Percentiles rank a stretch among this genome's conserved stretches.
Conservation (phyloP, 2,329 filamentous ascomycete genomes). For the Alternaria tenuissima region DNA sequence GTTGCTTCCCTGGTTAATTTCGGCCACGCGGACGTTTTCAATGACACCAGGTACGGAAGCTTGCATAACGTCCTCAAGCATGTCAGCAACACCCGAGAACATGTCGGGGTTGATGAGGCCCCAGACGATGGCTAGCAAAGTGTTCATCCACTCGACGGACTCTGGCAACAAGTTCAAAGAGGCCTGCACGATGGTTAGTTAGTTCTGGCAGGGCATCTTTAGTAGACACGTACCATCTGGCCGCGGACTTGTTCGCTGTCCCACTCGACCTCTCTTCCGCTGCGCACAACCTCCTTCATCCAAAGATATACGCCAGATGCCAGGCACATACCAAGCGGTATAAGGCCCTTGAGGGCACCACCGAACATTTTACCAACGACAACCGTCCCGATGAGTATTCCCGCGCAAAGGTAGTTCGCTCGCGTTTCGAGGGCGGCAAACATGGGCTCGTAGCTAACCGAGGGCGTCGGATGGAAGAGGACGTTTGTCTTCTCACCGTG, state of each 20-base stretch:
- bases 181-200: conserved; percentile 58
- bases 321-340: conserved; percentile 76
- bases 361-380: conserved; percentile 82
- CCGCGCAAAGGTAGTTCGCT: conserved; percentile 73
- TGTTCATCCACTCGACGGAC: conserved; percentile 94
- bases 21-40: conserved; percentile 92
- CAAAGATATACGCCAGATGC: conserved; percentile 84
- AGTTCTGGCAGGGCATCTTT: neutral
- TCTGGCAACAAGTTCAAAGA: conserved; percentile 90
- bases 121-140: conserved; percentile 84
- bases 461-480: conserved; percentile 92
- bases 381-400: conserved; percentile 76
- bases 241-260: conserved; percentile 84
- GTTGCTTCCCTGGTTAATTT: conserved; percentile 93
- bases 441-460: conserved; percentile 88
- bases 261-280: conserved; percentile 87
- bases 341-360: conserved; percentile 76
- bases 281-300: conserved; percentile 85
- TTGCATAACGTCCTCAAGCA: conserved; percentile 94
- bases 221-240: conserved; percentile 65
- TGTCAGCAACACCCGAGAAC: conserved; percentile 92
- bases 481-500: conserved; percentile 97
- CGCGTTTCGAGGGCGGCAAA: conserved; percentile 78
- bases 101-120: conserved; percentile 93
- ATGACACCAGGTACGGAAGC: conserved; percentile 90